These are phyloP conservation scores for Cercospora janseana DNA, from an alignment of 2,329 filamentous ascomycete species.

Conservation along the genomic window DNA sequence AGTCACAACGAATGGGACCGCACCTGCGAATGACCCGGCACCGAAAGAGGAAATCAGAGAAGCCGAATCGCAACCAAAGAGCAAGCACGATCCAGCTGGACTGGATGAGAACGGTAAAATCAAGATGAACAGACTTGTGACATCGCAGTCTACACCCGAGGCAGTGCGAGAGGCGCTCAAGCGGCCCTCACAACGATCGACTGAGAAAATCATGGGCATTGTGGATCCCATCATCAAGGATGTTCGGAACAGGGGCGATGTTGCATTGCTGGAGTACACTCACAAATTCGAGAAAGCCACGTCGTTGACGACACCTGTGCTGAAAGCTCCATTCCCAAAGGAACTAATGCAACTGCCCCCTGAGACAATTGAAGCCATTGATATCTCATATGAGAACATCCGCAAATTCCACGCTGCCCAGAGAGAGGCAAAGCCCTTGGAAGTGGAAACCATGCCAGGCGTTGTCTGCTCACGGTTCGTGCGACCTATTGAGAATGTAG, in stretches of 20 bases:
- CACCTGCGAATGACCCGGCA: slow-evolving; percentile 22
- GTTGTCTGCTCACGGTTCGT: slow-evolving; percentile 92
- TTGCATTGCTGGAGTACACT: slow-evolving; percentile 85
- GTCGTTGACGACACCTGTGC: slow-evolving; percentile 80
- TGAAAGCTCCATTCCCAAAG: slow-evolving; percentile 83
- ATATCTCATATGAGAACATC: slow-evolving; percentile 92
- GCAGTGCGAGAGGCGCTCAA: slow-evolving; percentile 74
- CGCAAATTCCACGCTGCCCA: slow-evolving; percentile 90
- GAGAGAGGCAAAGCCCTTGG: slow-evolving; percentile 69
- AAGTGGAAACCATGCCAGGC: slow-evolving; percentile 96
- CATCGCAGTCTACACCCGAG: slow-evolving; percentile 60
- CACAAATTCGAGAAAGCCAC: slow-evolving; percentile 98
- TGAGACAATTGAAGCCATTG: slow-evolving; percentile 89
- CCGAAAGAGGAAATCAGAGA: slow-evolving; percentile 47
- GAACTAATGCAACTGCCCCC: slow-evolving; percentile 79
- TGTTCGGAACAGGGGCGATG: slow-evolving; percentile 79
- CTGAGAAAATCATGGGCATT: slow-evolving; percentile 89
- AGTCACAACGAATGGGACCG: slow-evolving; percentile 44
- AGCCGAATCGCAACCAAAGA: slow-evolving; percentile 55
- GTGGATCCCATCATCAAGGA: slow-evolving; percentile 89
- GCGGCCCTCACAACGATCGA: slow-evolving; percentile 88
- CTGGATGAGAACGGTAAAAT: slow-evolving; percentile 59
- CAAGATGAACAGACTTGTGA: slow-evolving; percentile 76
- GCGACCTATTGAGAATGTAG: slow-evolving; percentile 91
- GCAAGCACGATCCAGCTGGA: slow-evolving; percentile 52